These are phyloP conservation scores for Cladophialophora carrionii DNA, from an alignment of 2,329 filamentous ascomycete genomes.

Conservation along the genomic window DNA sequence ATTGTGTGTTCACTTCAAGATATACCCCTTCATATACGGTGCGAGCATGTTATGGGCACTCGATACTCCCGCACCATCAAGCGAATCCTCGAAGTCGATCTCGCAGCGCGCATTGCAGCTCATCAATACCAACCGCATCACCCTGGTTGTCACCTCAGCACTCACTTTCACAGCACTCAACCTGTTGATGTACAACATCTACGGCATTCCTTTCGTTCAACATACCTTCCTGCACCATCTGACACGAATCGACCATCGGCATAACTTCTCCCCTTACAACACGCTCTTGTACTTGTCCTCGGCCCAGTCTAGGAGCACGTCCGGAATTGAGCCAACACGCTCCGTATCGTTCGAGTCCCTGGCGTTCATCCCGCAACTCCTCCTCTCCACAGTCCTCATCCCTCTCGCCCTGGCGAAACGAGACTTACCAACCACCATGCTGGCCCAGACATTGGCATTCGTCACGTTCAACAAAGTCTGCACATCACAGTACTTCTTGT, in stretches of 20 bases:
- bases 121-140: constrained; percentile 47
- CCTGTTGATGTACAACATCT: constrained; percentile 73
- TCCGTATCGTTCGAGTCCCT: constrained; percentile 69
- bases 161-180: constrained; percentile 75
- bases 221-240: constrained; percentile 95
- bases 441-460: constrained; percentile 94
- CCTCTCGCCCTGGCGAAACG: constrained; percentile 55
- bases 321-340: constrained; percentile 31
- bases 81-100: constrained; percentile 24
- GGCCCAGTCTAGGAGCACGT: constrained; percentile 53
- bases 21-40: constrained; percentile 97
- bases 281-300: constrained; percentile 86
- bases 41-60: constrained; percentile 56
- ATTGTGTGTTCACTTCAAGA: constrained; percentile 92
- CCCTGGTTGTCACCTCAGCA: constrained; percentile 62
- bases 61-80: constrained; percentile 18
- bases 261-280: constrained; percentile 98
- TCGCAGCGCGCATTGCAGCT: constrained; percentile 40
- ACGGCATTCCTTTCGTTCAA: constrained; percentile 77
- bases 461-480: constrained; percentile 99
- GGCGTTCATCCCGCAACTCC: constrained; percentile 85
- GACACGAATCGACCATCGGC: constrained; percentile 89
- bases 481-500: constrained; percentile 98
- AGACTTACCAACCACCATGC: constrained; percentile 73
- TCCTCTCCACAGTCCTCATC: constrained; percentile 76